A percentile compares a stretch with the other conserved stretches of the same genome.
phyloP scores from a whole-genome alignment of 805 yeast species.

The Yarrowia keelungensis region DNA sequence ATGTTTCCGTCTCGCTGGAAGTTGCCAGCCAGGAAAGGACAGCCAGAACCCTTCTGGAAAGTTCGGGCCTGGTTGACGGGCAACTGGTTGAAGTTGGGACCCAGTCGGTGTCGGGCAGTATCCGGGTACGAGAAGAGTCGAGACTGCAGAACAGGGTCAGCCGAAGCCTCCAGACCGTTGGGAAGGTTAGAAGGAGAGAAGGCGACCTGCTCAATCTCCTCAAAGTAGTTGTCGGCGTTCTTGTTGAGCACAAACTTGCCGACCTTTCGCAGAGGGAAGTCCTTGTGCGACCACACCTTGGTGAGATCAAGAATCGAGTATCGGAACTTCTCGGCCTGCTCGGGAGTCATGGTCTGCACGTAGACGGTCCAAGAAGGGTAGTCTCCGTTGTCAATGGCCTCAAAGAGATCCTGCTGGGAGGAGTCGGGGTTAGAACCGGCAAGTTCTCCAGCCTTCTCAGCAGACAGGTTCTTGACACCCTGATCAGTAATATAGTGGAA shows the following conservation, averaged over 20 bases:
- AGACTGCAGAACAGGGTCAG: conserved; percentile 84
- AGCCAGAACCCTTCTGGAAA: conserved; percentile 27
- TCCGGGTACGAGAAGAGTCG: conserved; percentile 84
- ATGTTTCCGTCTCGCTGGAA: conserved; percentile 34
- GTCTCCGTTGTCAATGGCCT: conserved; percentile 78
- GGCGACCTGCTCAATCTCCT: conserved; percentile 86
- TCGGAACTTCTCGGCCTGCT: conserved; percentile 74
- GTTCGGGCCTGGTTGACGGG: conserved; percentile 65
- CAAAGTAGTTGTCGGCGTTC: conserved; percentile 86
- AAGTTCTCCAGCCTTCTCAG: conserved; percentile 56
- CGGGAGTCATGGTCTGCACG: conserved; percentile 85
- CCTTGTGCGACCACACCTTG: conserved; percentile 88
- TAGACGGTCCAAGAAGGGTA: conserved; percentile 85
- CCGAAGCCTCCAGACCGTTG: conserved; percentile 81
- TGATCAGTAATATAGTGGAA: conserved; percentile 75
- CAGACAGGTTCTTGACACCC: conserved; percentile 56
- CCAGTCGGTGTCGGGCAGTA: conserved; percentile 83
- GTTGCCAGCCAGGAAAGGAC: conserved; percentile 34
- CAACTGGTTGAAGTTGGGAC: conserved; percentile 75
- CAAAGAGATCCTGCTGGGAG: conserved; percentile 80
- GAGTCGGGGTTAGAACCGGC: conserved; percentile 75
- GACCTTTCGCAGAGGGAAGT: conserved; percentile 84
- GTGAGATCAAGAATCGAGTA: conserved; percentile 90
- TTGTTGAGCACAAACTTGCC: conserved; percentile 81
- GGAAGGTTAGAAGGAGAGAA: conserved; percentile 84